A percentile compares a stretch with the other conserved stretches of the same genome.
phyloP scores from a whole-genome alignment of 2,329 filamentous ascomycete genomes.

The Albophoma yamanashiensis region DNA sequence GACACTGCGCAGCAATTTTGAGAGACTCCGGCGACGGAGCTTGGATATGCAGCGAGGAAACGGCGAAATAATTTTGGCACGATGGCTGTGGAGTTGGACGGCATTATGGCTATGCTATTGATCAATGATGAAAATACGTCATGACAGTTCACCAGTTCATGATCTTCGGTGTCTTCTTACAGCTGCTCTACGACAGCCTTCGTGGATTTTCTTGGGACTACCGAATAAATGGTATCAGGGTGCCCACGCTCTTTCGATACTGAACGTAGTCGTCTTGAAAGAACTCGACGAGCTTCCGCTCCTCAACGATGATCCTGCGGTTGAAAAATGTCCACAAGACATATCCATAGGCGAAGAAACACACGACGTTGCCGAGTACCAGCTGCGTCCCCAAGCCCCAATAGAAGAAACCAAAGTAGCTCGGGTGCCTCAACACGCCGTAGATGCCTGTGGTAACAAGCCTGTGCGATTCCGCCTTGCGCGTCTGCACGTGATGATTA shows the following conservation, averaged over 20 bases:
- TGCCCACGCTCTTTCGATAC: conserved; percentile 61
- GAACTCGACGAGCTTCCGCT: conserved; percentile 65
- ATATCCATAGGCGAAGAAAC: conserved; percentile 59
- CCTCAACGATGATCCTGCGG: conserved; percentile 64
- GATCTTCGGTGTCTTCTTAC: neutral
- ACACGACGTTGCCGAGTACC: conserved; percentile 74
- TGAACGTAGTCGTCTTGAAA: conserved; percentile 73
- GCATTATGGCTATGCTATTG: neutral
- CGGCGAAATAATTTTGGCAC: too few species aligned
- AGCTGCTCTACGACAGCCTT: neutral
- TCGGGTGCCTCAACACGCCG: conserved; percentile 65
- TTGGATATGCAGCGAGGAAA: neutral
- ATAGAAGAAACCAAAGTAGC: conserved; percentile 98
- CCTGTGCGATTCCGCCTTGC: conserved; percentile 55
- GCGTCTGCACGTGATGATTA: conserved; percentile 75
- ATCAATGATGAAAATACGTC: neutral
- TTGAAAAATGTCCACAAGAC: conserved; percentile 84
- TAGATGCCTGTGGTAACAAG: conserved; percentile 85
- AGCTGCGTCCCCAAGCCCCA: conserved; percentile 95
- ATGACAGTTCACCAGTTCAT: neutral
- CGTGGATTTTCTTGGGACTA: conserved; percentile 3
- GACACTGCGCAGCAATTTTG: neutral
- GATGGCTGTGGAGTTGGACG: neutral
- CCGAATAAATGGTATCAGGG: conserved; percentile 63
- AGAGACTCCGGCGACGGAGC: neutral